A percentile compares a stretch with the other conserved stretches of the same genome.
Conservation (phyloP, 2,329 filamentous ascomycete genomes). For the Ophiocordyceps australis region DNA sequence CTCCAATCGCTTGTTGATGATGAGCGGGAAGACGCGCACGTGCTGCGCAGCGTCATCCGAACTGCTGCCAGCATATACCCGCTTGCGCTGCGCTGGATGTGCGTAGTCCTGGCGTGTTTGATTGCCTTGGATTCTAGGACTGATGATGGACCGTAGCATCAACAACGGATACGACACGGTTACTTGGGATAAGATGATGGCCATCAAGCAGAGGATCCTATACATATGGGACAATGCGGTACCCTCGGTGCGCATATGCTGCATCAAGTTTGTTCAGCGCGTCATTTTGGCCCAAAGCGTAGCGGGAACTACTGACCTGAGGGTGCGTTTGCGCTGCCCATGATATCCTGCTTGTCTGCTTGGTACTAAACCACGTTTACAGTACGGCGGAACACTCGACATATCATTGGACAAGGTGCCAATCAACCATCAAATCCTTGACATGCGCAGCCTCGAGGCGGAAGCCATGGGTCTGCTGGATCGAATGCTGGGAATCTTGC, state of each 20-base stretch:
- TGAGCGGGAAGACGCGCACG: slow-evolving; percentile 57
- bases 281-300: slow-evolving; percentile 84
- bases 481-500: slow-evolving; percentile 66
- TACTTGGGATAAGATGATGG: slow-evolving; percentile 74
- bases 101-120: too few species aligned
- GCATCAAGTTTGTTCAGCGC: slow-evolving; percentile 91
- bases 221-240: slow-evolving; percentile 70
- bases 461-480: slow-evolving; percentile 85
- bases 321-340: slow-evolving; percentile 49
- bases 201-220: slow-evolving; percentile 79
- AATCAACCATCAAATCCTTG: slow-evolving; percentile 62
- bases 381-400: slow-evolving; percentile 39
- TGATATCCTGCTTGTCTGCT: not conserved
- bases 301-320: slow-evolving; percentile 63
- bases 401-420: slow-evolving; percentile 78
- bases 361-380: not conserved
- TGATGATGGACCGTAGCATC: too few species aligned
- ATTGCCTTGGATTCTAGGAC: too few species aligned
- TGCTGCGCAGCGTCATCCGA: slow-evolving; percentile 76
- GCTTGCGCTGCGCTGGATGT: slow-evolving; percentile 85
- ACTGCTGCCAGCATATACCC: slow-evolving; percentile 86
- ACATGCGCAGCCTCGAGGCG: slow-evolving; percentile 69
- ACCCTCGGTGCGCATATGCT: slow-evolving; percentile 71
- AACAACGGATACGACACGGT: slow-evolving; percentile 66
- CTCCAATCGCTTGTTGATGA: slow-evolving; percentile 53